Base-by-base conservation (phyloP, 192 early-diverging fungal genomes). In the Podila minutissima region DNA sequence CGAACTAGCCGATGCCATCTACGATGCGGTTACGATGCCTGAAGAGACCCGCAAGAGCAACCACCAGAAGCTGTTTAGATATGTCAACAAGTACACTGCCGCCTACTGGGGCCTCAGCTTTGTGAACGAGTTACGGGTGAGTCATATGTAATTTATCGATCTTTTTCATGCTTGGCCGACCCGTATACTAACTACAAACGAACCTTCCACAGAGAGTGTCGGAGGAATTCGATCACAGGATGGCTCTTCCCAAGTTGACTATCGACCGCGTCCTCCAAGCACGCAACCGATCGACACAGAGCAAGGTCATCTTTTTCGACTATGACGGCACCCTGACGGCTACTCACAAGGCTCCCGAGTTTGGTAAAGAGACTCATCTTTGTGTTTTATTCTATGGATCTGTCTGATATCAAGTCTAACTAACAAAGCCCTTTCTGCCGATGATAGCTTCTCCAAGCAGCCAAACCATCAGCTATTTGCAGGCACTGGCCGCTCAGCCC, bases 311-410 rank as follows among this genome's bases (percentile, higher is more conserved):
- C 37, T 82, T 99, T 67, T 87, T 99, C 46, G 97, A 99, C 74
- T 98, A 99, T 83, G 98, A 99, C 74, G 97, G 97, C 51, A 99
- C 97, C n/a, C 83, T 99, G 64, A 95, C 94, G 15, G 87, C 93
- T 10, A 92, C 89, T 20, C 93, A 95, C 71, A 93, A 92, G 49
- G 86, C 97, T 17, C 96, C 98, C 6, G 97, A 97, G 87, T 98
- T 96, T 88, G 87, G 74, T 74, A 68, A 41, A 0, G 38, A 12
- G 38, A 12, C 38, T 12, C 8, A 9, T 2, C 38, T 41, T 41
- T 9, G 1, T 41, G 38, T 41, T 41, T 0, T 41, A 41, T 53
- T 22, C 22, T 4, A 19, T 19, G 17, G 17, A 22, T 53, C 20
- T 20, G 19, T 17, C 50, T 5, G n/a, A 53, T 11, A 37, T 37